Evolutionary conservation across 768 basidiomycete species (phyloP), one percentile per base, ranked within the genome.

Genomic region (Myochromella boudieri): DNA sequence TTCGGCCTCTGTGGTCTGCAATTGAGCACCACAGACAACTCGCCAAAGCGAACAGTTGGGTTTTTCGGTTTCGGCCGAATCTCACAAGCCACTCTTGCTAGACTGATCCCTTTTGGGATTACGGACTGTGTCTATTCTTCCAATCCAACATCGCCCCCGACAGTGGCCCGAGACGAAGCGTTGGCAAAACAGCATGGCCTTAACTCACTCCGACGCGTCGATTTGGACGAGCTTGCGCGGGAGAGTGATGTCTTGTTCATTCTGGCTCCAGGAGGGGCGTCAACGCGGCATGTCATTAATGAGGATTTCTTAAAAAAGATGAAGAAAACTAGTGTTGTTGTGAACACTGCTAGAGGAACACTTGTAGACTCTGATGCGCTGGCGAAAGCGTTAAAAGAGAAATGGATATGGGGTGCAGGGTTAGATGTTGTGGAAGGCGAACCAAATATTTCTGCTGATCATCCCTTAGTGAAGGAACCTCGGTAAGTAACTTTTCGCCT

Each of bases 1-100:
- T 94, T 92, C 66, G 68, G 74, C 10, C 80, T 95, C 55, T 92
- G 90, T 54, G 95, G 95, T 0, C 87, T 82, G 1, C 91, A 93
- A 60, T 67, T 90, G 15, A 84, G 85, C 65, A 66, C 82, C 0
- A 74, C 76, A 1, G 46, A 59, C 1, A 56, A 70, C 12, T 70
- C 77, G 6, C 75, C 75, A 2, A 75, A 62, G 6, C 81, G 85
- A 33, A 95, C 85, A 1, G 81, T 85, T 2, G 94, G 92, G 1
- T 97, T 98, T 69, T 73, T 98, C 25, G 97, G 97, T 10, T 97
- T 98, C 56, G 95, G 95, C 5, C 82, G 95, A 20, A 98, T 98
- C 56, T 83, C 93, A 0, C 91, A 94, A 57, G 86, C 86, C 17
- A 88, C 87, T 0, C 77, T 95, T 32, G 65, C 76, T 1, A 83